Evolutionary conservation across 495 filamentous ascomycete species (phyloP).

Genomic region (Darksidea phi): DNA sequence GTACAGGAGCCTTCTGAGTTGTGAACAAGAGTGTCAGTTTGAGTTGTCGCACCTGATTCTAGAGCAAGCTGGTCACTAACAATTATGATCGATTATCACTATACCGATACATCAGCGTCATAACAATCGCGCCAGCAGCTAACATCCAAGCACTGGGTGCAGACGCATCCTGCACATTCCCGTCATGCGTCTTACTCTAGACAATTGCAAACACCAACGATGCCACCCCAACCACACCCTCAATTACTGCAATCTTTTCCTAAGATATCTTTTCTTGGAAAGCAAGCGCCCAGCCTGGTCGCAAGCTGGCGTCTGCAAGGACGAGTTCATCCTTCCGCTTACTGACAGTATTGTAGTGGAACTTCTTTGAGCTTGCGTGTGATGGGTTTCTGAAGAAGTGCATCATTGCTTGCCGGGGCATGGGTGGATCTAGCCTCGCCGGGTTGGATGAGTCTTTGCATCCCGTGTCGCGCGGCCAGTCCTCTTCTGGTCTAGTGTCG

Average conservation of each 20-base stretch:
- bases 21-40: too few relatives aligned
- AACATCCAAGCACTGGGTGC: neutral
- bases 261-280: neutral
- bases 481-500: neutral
- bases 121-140: neutral
- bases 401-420: neutral
- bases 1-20: too few relatives aligned
- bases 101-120: too few relatives aligned
- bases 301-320: neutral
- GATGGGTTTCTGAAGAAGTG: neutral
- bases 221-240: neutral
- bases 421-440: neutral
- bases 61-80: too few relatives aligned
- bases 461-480: neutral
- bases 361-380: neutral
- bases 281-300: neutral
- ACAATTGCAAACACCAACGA: neutral
- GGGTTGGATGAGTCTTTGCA: neutral
- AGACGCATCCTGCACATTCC: neutral
- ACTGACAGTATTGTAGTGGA: neutral
- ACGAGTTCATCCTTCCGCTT: neutral
- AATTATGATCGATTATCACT: too few relatives aligned
- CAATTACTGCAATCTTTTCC: neutral
- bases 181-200: neutral
- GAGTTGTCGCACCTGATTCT: too few relatives aligned